These are phyloP conservation scores for Desmodesmus armatus DNA, from an alignment of 139 green algal species.

Conservation along the genomic window DNA sequence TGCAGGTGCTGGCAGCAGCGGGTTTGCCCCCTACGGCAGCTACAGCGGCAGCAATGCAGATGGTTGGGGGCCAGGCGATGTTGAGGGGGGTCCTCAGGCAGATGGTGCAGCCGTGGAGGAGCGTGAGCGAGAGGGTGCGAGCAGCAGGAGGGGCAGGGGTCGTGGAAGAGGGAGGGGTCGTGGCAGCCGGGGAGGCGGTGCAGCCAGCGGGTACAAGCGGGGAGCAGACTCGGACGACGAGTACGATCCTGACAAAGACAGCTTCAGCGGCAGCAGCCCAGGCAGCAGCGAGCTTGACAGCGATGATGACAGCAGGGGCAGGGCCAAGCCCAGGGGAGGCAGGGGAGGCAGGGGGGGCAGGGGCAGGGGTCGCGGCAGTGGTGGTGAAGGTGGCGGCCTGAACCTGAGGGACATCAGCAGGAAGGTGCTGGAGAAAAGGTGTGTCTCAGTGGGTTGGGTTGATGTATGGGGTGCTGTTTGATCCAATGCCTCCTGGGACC, in stretches of 20 bases:
- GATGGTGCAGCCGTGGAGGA: neutral
- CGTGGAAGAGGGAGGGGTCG: no score
- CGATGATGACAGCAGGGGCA: slow-evolving; percentile 5
- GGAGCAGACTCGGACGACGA: no score
- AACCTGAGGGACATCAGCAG: neutral
- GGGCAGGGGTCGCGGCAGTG: neutral
- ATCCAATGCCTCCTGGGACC: no score
- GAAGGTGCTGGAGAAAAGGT: slow-evolving; percentile 40
- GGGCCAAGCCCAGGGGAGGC: neutral
- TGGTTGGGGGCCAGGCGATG: no score
- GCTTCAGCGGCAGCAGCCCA: neutral
- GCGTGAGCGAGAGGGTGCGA: no score
- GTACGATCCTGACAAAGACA: neutral
- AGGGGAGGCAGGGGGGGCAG: neutral
- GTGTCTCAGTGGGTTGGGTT: neutral
- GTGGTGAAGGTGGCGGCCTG: neutral
- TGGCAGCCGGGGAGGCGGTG: no score
- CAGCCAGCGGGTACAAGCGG: no score
- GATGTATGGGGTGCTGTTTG: no score
- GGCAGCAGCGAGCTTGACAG: slow-evolving; percentile 2
- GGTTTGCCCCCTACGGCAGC: neutral
- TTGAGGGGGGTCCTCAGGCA: no score
- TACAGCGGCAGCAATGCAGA: no score
- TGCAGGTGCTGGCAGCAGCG: neutral
- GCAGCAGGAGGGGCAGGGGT: no score